These are phyloP conservation scores for Thymus mandschuricus DNA, from an alignment of 257 asterid species.

Conservation along the genomic window DNA sequence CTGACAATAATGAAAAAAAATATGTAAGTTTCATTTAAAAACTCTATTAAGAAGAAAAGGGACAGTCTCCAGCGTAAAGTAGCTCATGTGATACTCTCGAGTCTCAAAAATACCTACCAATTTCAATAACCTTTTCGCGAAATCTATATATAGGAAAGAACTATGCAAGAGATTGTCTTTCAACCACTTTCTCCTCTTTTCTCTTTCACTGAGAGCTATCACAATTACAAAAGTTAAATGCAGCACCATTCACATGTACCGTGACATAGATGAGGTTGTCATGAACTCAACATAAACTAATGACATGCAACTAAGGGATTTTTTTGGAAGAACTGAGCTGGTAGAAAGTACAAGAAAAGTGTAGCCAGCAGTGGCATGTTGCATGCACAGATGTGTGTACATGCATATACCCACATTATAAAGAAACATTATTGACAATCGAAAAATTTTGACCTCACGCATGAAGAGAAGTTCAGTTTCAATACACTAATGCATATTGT, in stretches of 20 bases:
- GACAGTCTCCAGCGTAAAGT: slow-evolving; percentile 1
- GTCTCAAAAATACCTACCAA: not conserved
- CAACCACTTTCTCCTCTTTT: slow-evolving; percentile 6
- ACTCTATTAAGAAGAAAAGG: not conserved
- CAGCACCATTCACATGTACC: not conserved
- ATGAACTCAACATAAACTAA: not conserved
- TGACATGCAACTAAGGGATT: not conserved
- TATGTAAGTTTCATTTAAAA: not conserved
- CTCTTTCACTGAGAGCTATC: not conserved
- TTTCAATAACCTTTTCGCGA: not conserved
- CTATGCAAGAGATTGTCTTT: not conserved
- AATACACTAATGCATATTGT: slow-evolving; percentile 2
- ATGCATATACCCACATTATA: too few relatives aligned
- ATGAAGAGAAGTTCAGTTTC: slow-evolving; percentile 6
- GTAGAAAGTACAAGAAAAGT: not conserved
- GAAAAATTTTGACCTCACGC: not conserved
- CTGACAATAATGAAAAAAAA: not conserved
- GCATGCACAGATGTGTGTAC: not conserved
- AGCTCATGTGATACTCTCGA: not conserved
- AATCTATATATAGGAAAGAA: slow-evolving; percentile 1
- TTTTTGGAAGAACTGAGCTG: slow-evolving; percentile 10
- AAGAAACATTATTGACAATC: not conserved
- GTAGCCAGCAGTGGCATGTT: too few relatives aligned
- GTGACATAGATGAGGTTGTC: not conserved
- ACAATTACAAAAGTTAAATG: slow-evolving; percentile 2